These are phyloP conservation scores for Lasiosphaeria hispida DNA, from an alignment of 495 filamentous ascomycete species.

Conservation along the genomic window DNA sequence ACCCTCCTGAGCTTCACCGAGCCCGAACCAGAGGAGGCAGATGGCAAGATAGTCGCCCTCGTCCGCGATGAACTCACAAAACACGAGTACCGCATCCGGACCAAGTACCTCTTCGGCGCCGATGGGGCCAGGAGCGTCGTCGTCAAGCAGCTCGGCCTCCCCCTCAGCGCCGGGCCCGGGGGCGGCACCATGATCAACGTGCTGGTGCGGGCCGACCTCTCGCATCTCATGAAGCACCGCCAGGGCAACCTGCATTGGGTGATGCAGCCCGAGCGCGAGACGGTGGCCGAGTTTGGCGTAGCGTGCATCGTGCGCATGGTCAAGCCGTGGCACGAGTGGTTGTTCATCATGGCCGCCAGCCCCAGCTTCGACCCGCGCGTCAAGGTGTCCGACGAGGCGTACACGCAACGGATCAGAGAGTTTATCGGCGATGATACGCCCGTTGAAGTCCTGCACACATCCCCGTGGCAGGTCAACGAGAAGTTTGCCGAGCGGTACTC, in stretches of 20 bases:
- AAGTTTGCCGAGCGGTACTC: conserved; percentile 31
- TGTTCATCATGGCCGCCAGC: conserved; percentile 31
- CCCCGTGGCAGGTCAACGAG: conserved; percentile 38
- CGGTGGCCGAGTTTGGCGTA: conserved; percentile 24
- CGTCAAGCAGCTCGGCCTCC: conserved; percentile 40
- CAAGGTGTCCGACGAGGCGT: conserved; percentile 24
- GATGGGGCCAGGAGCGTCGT: conserved; percentile 51
- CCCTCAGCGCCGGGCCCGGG: conserved; percentile 37
- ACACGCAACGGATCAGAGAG: conserved; percentile 39
- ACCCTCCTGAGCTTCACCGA: conserved; percentile 30
- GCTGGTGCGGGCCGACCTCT: conserved; percentile 48
- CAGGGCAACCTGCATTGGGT: conserved; percentile 54
- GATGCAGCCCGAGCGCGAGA: conserved; percentile 26
- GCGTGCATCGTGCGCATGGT: conserved; percentile 34
- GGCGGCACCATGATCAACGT: conserved; percentile 49
- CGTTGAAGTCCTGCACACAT: conserved; percentile 26
- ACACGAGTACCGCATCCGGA: conserved; percentile 38
- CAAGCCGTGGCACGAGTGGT: conserved; percentile 39
- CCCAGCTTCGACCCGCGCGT: conserved; percentile 19
- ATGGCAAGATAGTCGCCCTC: conserved; percentile 27
- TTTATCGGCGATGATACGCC: conserved; percentile 48
- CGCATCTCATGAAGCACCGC: conserved; percentile 42
- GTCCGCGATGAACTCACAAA: conserved; percentile 41
- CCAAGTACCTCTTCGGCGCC: conserved; percentile 53
- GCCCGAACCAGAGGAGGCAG: conserved; percentile 10